Percentiles rank a stretch among this genome's conserved stretches.
Conservation (phyloP, 306 rosid species). For the Citrullus amarus region DNA sequence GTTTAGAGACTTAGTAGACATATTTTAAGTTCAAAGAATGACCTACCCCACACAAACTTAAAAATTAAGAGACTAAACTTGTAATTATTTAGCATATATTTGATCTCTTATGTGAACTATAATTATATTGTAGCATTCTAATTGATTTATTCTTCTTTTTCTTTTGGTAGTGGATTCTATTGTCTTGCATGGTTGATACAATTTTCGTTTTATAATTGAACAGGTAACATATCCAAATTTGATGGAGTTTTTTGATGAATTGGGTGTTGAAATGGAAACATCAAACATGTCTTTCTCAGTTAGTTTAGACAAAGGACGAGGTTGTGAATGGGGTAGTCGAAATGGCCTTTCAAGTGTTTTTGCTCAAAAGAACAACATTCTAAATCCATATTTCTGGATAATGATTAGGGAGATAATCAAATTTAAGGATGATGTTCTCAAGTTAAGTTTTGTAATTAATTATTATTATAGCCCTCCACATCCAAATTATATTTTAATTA, state of each 20-base stretch:
- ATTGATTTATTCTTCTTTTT: background rate
- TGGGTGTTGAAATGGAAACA: conserved; percentile 73
- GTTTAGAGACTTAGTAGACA: no score
- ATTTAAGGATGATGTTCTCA: conserved; percentile 59
- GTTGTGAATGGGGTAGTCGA: conserved; percentile 87
- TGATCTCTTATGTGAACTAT: no score
- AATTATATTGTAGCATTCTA: no score
- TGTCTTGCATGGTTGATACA: background rate
- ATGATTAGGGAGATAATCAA: conserved; percentile 64
- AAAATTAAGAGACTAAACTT: no score
- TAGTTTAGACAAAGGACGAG: conserved; percentile 60
- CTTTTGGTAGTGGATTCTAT: background rate
- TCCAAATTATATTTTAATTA: no score
- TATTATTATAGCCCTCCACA: background rate
- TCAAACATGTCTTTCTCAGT: conserved; percentile 82
- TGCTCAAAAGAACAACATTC: conserved; percentile 56
- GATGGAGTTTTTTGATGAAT: conserved; percentile 77
- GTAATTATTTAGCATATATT: no score
- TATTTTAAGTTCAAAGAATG: no score
- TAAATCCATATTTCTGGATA: conserved; percentile 65
- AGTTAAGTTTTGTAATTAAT: conserved; percentile 22
- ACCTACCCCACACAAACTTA: no score
- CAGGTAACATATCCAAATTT: conserved; percentile 88
- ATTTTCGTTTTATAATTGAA: background rate
- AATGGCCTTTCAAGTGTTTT: conserved; percentile 63